A percentile compares a stretch with the other conserved stretches of the same genome.
These are phyloP conservation scores for Colletotrichum gigasporum DNA, from an alignment of 2,329 filamentous ascomycete species.

Conservation along the genomic window DNA sequence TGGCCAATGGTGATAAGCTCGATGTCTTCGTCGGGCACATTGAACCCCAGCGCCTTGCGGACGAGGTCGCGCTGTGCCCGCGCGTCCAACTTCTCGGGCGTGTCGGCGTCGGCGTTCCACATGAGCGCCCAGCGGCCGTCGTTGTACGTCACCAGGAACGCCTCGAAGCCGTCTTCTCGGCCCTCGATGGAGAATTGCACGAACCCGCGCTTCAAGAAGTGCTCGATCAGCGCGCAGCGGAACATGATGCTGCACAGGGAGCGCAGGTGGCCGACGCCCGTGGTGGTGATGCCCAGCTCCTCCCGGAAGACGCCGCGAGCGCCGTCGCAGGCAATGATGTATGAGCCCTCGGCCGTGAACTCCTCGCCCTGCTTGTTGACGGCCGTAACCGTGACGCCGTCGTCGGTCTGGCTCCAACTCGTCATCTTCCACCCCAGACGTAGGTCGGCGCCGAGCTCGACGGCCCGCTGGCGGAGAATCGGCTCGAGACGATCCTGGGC, in stretches of 20 bases:
- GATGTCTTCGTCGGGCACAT: slow-evolving; percentile 28
- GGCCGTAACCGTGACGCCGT: background rate
- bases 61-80: background rate
- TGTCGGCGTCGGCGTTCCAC: background rate
- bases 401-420: slow-evolving; percentile 36
- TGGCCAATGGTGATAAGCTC: slow-evolving; percentile 33
- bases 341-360: slow-evolving; percentile 41
- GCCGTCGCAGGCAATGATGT: slow-evolving; percentile 51
- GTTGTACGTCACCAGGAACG: slow-evolving; percentile 37
- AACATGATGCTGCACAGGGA: slow-evolving; percentile 47
- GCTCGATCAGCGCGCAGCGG: slow-evolving; percentile 37
- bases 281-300: slow-evolving; percentile 38
- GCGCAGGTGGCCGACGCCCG: slow-evolving; percentile 42
- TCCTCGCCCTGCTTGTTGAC: background rate
- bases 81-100: background rate
- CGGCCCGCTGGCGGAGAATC: slow-evolving; percentile 43
- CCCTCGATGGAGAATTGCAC: slow-evolving; percentile 42
- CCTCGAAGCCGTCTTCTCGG: slow-evolving; percentile 37
- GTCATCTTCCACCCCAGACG: slow-evolving; percentile 44
- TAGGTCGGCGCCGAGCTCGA: slow-evolving; percentile 44
- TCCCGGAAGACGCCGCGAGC: slow-evolving; percentile 39
- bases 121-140: slow-evolving; percentile 35
- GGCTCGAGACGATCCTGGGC: slow-evolving; percentile 52
- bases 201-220: slow-evolving; percentile 42
- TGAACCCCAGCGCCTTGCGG: background rate